A percentile compares a stretch with the other conserved stretches of the same genome.
Conservation (phyloP, 108 stramenopile genomes). For the Mediolabrus comicus region DNA sequence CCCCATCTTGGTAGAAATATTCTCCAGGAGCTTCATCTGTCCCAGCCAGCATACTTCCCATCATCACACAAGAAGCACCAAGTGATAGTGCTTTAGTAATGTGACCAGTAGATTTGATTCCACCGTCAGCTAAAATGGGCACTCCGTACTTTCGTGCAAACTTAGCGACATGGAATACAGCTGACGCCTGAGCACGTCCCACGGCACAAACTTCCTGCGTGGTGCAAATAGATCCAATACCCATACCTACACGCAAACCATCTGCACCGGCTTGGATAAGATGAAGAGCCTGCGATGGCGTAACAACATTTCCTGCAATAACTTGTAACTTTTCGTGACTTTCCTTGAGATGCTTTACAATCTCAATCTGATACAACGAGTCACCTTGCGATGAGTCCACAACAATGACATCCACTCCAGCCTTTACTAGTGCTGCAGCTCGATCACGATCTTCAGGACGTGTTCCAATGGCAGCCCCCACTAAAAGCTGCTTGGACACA, state of each 20-base stretch:
- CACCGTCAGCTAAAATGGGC: conserved; percentile 98
- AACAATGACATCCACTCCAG: conserved; percentile 99
- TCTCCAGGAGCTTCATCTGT: conserved; percentile 99
- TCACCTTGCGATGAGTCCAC: conserved; percentile 99
- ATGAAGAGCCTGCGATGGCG: conserved; percentile 93
- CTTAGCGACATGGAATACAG: conserved; percentile 97
- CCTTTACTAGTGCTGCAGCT: conserved; percentile 84
- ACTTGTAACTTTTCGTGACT: conserved; percentile 89
- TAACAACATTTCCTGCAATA: conserved; percentile 99
- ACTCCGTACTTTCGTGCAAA: conserved; percentile 93
- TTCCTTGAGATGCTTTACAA: conserved; percentile 90
- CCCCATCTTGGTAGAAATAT: conserved; percentile 99
- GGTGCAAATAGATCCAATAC: conserved; percentile 99
- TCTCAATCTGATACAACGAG: conserved; percentile 98
- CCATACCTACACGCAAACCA: conserved; percentile 99
- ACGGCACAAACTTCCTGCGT: conserved; percentile 99
- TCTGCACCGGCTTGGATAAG: conserved; percentile 99
- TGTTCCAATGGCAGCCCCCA: conserved; percentile 98
- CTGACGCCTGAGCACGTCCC: conserved; percentile 98
- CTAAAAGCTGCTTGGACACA: conserved; percentile 93
- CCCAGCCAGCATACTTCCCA: conserved; percentile 99
- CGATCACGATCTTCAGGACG: conserved; percentile 96
- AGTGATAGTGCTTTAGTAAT: conserved; percentile 97
- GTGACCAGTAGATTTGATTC: conserved; percentile 97
- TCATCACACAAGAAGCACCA: conserved; percentile 99